A percentile compares a stretch with the other conserved stretches of the same genome.
phyloP scores from a whole-genome alignment of 768 basidiomycete species.

The Coprinellus aureogranulatus region DNA sequence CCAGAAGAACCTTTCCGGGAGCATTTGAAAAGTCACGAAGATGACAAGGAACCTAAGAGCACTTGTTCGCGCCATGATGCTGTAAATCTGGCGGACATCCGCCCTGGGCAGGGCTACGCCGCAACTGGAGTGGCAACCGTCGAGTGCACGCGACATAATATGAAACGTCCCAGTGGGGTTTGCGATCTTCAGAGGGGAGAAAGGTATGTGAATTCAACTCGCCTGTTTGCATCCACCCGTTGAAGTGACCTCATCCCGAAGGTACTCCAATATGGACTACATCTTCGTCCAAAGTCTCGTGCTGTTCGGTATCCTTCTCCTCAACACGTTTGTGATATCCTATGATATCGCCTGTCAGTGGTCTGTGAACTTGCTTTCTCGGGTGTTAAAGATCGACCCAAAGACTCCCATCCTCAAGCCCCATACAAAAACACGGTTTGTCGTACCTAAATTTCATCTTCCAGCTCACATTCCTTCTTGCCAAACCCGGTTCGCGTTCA shows the following conservation, averaged over 20 bases:
- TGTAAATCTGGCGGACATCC: too few species aligned
- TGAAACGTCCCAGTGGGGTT: too few species aligned
- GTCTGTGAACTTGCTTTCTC: conserved; percentile 5
- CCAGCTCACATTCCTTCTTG: conserved; percentile 23
- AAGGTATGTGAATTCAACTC: conserved; percentile 16
- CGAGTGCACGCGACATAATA: too few species aligned
- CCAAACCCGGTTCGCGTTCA: conserved; percentile 22
- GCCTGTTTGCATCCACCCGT: neutral
- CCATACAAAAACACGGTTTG: neutral
- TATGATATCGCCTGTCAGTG: conserved; percentile 33
- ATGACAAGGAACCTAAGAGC: neutral
- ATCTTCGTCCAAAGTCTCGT: conserved; percentile 13
- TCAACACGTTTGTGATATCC: conserved; percentile 15
- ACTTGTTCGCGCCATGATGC: too few species aligned
- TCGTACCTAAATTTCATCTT: conserved; percentile 27
- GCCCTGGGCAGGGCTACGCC: too few species aligned
- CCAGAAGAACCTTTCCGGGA: neutral
- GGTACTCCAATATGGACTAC: conserved; percentile 30
- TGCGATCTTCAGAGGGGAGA: conserved; percentile 35
- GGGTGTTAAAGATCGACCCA: conserved; percentile 2
- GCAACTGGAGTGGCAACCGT: too few species aligned
- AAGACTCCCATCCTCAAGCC: neutral
- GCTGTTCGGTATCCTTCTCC: neutral
- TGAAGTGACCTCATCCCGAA: neutral
- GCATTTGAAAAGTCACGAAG: neutral